These are phyloP conservation scores for Pseudogymnoascus sp. DNA, from an alignment of 2,329 filamentous ascomycete species.

Conservation along the genomic window DNA sequence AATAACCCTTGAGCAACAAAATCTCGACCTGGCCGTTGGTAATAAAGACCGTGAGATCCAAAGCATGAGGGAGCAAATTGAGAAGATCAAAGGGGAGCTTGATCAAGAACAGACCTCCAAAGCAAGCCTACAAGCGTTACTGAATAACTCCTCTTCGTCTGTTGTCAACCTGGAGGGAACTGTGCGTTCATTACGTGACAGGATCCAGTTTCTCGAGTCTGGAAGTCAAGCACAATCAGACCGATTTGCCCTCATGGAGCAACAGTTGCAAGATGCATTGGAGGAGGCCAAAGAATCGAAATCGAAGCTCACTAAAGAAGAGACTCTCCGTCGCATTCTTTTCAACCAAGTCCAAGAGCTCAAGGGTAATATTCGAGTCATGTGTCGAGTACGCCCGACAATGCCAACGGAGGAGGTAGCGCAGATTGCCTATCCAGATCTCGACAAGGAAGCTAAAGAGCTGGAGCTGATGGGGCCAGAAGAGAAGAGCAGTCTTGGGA, in stretches of 20 bases:
- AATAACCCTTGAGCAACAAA: conserved; percentile 39
- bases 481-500: conserved; percentile 72
- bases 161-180: conserved; percentile 65
- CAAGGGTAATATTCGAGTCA: conserved; percentile 96
- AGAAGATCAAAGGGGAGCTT: conserved; percentile 42
- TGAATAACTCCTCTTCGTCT: conserved; percentile 52
- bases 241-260: conserved; percentile 73
- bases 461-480: conserved; percentile 77
- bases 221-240: conserved; percentile 84
- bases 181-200: conserved; percentile 67
- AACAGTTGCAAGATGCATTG: conserved; percentile 70
- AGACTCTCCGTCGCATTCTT: conserved; percentile 79
- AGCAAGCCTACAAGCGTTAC: conserved; percentile 34
- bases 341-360: conserved; percentile 98
- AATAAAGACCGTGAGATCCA: conserved; percentile 48
- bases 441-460: conserved; percentile 74
- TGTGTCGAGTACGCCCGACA: conserved; percentile 85
- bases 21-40: conserved; percentile 23
- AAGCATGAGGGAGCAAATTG: conserved; percentile 38
- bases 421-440: conserved; percentile 70
- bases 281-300: conserved; percentile 61
- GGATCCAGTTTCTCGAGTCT: conserved; percentile 83
- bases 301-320: conserved; percentile 81
- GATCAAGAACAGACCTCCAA: conserved; percentile 52
- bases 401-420: conserved; percentile 60